Evolutionary conservation across 1,139 yeast species (phyloP).

Genomic region (Candida sp.): DNA sequence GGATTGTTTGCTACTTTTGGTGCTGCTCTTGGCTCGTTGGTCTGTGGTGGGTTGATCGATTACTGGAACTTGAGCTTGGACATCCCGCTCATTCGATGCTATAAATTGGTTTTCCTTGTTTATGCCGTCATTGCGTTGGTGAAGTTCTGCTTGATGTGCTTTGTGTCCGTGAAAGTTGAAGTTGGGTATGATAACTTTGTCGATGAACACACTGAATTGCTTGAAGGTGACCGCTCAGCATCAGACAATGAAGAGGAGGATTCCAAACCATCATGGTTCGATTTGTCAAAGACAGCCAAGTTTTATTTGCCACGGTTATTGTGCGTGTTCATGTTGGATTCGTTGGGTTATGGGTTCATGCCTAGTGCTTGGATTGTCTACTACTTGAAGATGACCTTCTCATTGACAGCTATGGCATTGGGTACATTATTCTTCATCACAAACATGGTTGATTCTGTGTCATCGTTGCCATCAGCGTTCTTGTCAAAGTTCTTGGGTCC

Average conservation of each 20-base stretch:
- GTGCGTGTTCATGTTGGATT: constrained; percentile 71
- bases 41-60: constrained; percentile 65
- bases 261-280: not conserved
- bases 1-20: constrained; percentile 75
- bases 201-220: constrained; percentile 10
- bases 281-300: constrained; percentile 36
- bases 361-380: constrained; percentile 88
- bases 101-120: constrained; percentile 59
- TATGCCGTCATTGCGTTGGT: constrained; percentile 61
- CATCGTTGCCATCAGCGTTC: constrained; percentile 49
- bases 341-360: constrained; percentile 89
- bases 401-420: constrained; percentile 43
- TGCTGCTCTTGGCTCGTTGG: constrained; percentile 73
- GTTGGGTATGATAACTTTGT: constrained; percentile 15
- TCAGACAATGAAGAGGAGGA: constrained; percentile 7
- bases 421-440: constrained; percentile 65
- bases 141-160: constrained; percentile 57
- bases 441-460: constrained; percentile 16
- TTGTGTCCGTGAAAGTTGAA: constrained; percentile 63
- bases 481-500: constrained; percentile 77
- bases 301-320: constrained; percentile 43
- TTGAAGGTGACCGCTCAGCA: constrained; percentile 10
- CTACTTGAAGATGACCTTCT: constrained; percentile 57
- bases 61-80: constrained; percentile 33
- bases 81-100: constrained; percentile 45